Percentiles rank a stretch among this genome's conserved stretches.
phyloP scores from a whole-genome alignment of 2,329 filamentous ascomycete species.

The Colletotrichum costaricense region DNA sequence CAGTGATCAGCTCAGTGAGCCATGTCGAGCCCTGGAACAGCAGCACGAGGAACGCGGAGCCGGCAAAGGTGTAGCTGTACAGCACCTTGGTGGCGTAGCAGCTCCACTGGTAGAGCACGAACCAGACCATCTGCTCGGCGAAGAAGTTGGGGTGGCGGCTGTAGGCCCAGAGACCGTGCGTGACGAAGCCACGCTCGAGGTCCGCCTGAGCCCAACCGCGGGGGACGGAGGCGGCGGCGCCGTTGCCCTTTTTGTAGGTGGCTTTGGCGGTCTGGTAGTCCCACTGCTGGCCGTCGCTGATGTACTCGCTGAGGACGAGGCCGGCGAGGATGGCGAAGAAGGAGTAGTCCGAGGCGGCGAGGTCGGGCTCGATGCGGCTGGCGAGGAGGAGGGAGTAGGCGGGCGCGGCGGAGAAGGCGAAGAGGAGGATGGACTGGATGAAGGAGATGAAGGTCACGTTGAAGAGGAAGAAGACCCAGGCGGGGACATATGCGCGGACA shows the following conservation, averaged over 20 bases:
- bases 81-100: constrained; percentile 77
- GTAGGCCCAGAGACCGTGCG: constrained; percentile 86
- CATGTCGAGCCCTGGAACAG: constrained; percentile 92
- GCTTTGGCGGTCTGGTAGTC: constrained; percentile 86
- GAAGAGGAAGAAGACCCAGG: constrained; percentile 80
- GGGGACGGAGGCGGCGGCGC: constrained; percentile 67
- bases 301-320: constrained; percentile 74
- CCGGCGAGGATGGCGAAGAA: constrained; percentile 60
- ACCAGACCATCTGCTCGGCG: constrained; percentile 92
- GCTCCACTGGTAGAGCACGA: constrained; percentile 88
- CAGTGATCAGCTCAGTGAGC: constrained; percentile 85
- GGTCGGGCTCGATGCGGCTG: constrained; percentile 68
- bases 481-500: constrained; percentile 73
- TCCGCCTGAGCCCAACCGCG: constrained; percentile 75
- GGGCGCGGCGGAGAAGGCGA: constrained; percentile 78
- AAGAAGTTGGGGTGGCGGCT: constrained; percentile 96
- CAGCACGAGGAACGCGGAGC: constrained; percentile 75
- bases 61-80: constrained; percentile 83
- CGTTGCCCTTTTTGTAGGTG: constrained; percentile 74
- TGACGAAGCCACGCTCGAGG: constrained; percentile 89
- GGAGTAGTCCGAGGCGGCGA: constrained; percentile 57
- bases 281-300: constrained; percentile 95
- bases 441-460: constrained; percentile 92
- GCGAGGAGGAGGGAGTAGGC: constrained; percentile 85
- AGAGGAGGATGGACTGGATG: constrained; percentile 84